Evolutionary conservation across 495 filamentous ascomycete genomes (phyloP).

Genomic region (Lepidopterella palustris): DNA sequence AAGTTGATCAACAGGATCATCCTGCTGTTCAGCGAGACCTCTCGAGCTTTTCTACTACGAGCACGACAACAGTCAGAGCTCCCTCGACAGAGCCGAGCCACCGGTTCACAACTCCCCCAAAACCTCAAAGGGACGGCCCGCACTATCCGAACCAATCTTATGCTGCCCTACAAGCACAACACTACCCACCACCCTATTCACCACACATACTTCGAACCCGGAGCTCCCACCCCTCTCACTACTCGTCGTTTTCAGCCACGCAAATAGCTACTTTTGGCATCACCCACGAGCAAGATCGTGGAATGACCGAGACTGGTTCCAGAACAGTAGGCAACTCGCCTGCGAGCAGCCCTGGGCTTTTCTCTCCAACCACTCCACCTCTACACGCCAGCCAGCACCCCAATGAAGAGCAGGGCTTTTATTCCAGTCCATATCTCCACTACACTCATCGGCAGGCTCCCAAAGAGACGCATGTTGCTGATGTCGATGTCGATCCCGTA

Average conservation of each 20-base stretch:
- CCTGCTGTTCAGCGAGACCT: constrained; percentile 26
- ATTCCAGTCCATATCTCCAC: constrained; percentile 40
- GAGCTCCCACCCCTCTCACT: constrained; percentile 33
- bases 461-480: constrained; percentile 69
- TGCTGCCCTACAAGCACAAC: constrained; percentile 39
- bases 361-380: constrained; percentile 30
- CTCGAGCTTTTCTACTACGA: constrained; percentile 31
- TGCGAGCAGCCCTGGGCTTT: constrained; percentile 37
- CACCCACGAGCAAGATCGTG: constrained; percentile 15
- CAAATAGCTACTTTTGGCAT: constrained; percentile 23
- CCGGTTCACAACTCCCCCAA: constrained; percentile 7
- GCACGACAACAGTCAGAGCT: constrained; percentile 28
- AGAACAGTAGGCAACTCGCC: constrained; percentile 39
- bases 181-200: constrained; percentile 32
- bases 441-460: constrained; percentile 37
- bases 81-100: constrained; percentile 17
- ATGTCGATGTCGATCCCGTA: constrained; percentile 76
- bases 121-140: constrained; percentile 25
- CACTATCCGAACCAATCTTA: constrained; percentile 40
- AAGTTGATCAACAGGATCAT: constrained; percentile 14
- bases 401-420: constrained; percentile 32
- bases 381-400: constrained; percentile 14
- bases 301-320: constrained; percentile 30
- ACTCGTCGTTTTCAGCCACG: constrained; percentile 27
- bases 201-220: constrained; percentile 28